phyloP scores from a whole-genome alignment of 1,284 basidiomycete species.

The Trametes pubescens region DNA sequence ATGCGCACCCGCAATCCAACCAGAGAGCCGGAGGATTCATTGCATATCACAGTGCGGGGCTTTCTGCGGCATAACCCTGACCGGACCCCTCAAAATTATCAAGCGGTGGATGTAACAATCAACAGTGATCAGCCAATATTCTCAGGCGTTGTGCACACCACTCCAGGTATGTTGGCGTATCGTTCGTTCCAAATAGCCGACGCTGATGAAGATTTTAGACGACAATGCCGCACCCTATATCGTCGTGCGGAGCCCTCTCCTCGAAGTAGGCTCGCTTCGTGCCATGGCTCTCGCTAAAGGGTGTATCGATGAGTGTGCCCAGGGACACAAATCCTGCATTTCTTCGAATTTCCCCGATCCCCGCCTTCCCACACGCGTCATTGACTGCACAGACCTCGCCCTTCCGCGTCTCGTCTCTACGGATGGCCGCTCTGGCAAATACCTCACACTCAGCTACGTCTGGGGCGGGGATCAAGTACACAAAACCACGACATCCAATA shows the following conservation, averaged over 20 bases:
- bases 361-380: slow-evolving; percentile 16
- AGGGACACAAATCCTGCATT: background rate
- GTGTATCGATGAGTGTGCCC: background rate
- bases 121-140: no score
- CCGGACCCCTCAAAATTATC: no score
- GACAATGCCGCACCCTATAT: slow-evolving; percentile 17
- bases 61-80: no score
- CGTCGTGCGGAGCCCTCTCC: background rate
- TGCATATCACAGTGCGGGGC: no score
- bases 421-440: background rate
- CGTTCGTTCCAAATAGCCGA: background rate
- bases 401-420: background rate
- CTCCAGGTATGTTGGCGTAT: background rate
- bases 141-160: background rate
- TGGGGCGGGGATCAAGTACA: slow-evolving; percentile 21
- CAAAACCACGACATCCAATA: slow-evolving; percentile 5
- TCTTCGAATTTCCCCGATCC: background rate
- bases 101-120: no score
- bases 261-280: background rate
- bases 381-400: slow-evolving; percentile 16
- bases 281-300: background rate
- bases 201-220: background rate
- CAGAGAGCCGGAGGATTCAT: no score
- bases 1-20: no score
- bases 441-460: slow-evolving; percentile 25